Base-by-base conservation (phyloP, 1,139 yeast species). In the Suhomyces chickasaworum region DNA sequence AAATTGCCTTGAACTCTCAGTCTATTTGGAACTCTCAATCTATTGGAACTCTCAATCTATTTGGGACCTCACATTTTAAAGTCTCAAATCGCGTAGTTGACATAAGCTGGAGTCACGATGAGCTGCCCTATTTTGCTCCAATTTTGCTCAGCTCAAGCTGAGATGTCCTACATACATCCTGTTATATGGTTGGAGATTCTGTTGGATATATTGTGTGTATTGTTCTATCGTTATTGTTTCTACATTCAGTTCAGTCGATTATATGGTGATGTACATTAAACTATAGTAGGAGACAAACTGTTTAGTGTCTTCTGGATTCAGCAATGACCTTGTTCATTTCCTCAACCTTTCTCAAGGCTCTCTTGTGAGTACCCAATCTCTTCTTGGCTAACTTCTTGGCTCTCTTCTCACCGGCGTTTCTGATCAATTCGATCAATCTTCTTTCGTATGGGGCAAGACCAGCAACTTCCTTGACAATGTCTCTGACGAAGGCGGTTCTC, bases 361-460 rank as follows among this genome's bases (percentile, higher is more conserved):
- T 95, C 83, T 86, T 87, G 87, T 91, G 96, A 69, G 99, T 90
- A 80, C 99, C 99, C 75, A 95, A 89, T 93, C 97, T 93, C 96
- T 89, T 93, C 95, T 95, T 95, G 65, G 98, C 97, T 74, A 95
- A 91, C 90, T 95, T 95, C 89, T 95, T 89, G 66, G 99, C 99
- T 84, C 99, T 95, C 96, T 95, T 95, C 83, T 95, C 99, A 86
- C 97, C 97, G 73, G 97, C 93, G 83, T 95, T 95, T 86, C 99
- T 93, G 87, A 95, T 84, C 81, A 95, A 85, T 81, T 95, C 99
- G 71, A 95, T 87, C 76, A 93, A 86, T 83, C 99, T 91, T 84
- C 97, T 91, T 83, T 95, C 99, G 80, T 95, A 95, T 80, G 99
- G 99, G 64, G 99, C 97, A 73, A 91, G 86, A 74, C 99, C 99